phyloP scores from a whole-genome alignment of 2,329 filamentous ascomycete genomes.

The Tolypocladium guangdongense region DNA sequence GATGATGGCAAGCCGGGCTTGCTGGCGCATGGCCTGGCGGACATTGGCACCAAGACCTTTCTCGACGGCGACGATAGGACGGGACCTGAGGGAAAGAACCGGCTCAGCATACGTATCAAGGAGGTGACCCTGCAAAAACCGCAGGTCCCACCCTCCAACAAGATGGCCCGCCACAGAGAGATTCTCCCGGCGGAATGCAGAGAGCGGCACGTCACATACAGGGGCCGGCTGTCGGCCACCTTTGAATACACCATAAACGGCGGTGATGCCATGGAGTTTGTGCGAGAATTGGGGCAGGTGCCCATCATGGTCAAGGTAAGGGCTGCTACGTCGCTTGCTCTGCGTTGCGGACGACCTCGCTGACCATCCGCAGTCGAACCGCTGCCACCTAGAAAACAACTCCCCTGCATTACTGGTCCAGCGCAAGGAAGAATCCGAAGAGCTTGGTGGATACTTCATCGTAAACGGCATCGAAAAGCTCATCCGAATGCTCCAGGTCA shows the following conservation, averaged over 20 bases:
- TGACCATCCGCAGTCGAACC: conserved; percentile 54
- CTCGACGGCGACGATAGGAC: conserved; percentile 68
- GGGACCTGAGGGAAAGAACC: conserved; percentile 53
- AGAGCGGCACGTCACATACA: conserved; percentile 85
- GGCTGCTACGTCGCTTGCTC: not conserved
- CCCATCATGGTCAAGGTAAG: conserved; percentile 87
- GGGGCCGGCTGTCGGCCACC: conserved; percentile 72
- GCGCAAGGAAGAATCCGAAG: conserved; percentile 89
- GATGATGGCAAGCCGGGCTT: conserved; percentile 47
- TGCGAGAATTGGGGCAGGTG: conserved; percentile 76
- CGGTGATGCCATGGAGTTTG: conserved; percentile 70
- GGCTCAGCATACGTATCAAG: conserved; percentile 65
- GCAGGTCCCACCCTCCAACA: conserved; percentile 69
- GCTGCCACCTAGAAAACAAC: conserved; percentile 81
- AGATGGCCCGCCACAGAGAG: conserved; percentile 71
- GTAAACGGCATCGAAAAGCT: conserved; percentile 97
- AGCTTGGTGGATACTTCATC: conserved; percentile 92
- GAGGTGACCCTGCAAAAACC: conserved; percentile 77
- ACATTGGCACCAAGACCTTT: conserved; percentile 83
- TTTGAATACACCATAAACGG: conserved; percentile 83
- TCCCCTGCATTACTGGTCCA: conserved; percentile 74
- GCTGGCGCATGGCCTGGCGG: conserved; percentile 64
- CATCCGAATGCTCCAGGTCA: conserved; percentile 82
- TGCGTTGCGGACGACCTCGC: not conserved
- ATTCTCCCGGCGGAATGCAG: conserved; percentile 88